phyloP scores from a whole-genome alignment of 371 early-diverging fungal genomes.

The Zopfochytrium polystomum region DNA sequence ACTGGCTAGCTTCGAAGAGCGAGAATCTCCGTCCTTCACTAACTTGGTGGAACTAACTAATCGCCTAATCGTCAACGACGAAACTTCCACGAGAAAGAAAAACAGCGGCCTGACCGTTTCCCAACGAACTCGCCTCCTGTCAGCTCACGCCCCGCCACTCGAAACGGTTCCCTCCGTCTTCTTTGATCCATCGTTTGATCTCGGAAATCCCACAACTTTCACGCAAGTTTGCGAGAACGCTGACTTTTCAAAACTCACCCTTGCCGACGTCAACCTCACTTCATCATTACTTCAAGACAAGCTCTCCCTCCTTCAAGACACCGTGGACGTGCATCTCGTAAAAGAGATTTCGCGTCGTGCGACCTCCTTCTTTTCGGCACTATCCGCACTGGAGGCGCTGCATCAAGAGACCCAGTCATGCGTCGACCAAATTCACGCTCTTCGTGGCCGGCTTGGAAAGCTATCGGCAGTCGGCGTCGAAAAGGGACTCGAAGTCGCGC shows the following conservation, averaged over 20 bases:
- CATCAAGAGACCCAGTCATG: constrained; percentile 85
- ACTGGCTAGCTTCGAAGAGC: constrained; percentile 23
- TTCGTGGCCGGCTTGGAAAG: constrained; percentile 63
- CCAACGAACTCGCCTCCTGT: constrained; percentile 24
- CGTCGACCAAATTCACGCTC: constrained; percentile 72
- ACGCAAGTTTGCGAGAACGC: constrained; percentile 69
- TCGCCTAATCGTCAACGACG: constrained; percentile 18
- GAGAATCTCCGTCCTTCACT: constrained; percentile 26
- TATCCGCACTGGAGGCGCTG: constrained; percentile 84
- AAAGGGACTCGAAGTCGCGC: constrained; percentile 77
- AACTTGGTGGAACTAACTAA: constrained; percentile 32
- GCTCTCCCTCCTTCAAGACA: constrained; percentile 84
- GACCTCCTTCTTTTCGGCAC: constrained; percentile 87
- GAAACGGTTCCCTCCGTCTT: constrained; percentile 83
- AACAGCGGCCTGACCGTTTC: constrained; percentile 10
- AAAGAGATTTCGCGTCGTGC: constrained; percentile 87
- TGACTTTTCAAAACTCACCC: constrained; percentile 31
- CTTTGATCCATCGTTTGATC: constrained; percentile 76
- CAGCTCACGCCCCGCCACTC: constrained; percentile 46
- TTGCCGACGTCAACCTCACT: constrained; percentile 44
- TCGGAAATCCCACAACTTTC: constrained; percentile 85
- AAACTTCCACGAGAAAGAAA: constrained; percentile 6
- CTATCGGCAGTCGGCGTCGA: constrained; percentile 65
- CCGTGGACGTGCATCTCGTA: constrained; percentile 86
- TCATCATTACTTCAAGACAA: constrained; percentile 79